Evolutionary conservation across 2,329 filamentous ascomycete genomes (phyloP).

Genomic region (Fusarium sp.): DNA sequence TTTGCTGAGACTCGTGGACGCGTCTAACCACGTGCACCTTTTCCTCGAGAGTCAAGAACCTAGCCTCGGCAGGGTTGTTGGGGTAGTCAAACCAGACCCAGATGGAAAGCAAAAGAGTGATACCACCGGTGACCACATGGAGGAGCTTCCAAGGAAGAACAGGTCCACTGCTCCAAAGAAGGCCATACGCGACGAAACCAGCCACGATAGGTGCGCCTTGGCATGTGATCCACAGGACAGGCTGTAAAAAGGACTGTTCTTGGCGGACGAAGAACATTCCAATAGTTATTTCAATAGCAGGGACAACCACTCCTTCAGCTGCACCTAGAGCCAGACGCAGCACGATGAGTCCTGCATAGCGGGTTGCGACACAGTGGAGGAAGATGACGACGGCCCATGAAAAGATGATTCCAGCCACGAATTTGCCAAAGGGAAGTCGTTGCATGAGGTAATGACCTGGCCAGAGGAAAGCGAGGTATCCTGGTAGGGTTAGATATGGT

Average conservation of each 20-base stretch:
- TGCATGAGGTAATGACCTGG: constrained; percentile 58
- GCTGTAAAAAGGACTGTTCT: constrained; percentile 50
- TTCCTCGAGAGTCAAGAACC: constrained; percentile 56
- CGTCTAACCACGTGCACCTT: constrained; percentile 52
- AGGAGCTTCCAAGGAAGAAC: constrained; percentile 55
- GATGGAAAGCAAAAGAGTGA: constrained; percentile 50
- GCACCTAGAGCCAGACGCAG: constrained; percentile 53
- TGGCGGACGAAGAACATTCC: constrained; percentile 54
- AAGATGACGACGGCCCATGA: constrained; percentile 52
- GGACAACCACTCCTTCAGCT: constrained; percentile 52
- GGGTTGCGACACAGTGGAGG: constrained; percentile 52
- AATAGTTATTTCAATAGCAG: constrained; percentile 56
- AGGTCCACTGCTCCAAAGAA: constrained; percentile 50
- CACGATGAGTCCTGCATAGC: constrained; percentile 52
- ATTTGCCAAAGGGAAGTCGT: constrained; percentile 52
- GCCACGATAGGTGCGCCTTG: constrained; percentile 53
- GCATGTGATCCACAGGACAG: constrained; percentile 50
- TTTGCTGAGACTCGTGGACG: constrained; percentile 49
- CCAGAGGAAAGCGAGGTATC: constrained; percentile 52
- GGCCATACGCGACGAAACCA: constrained; percentile 55
- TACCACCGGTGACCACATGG: constrained; percentile 53
- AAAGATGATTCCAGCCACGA: constrained; percentile 50
- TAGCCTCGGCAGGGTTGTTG: constrained; percentile 53
- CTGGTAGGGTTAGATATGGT: constrained; percentile 21
- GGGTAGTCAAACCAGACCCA: constrained; percentile 54